Evolutionary conservation across 164 flowering plant species (phyloP).

Genomic region (Vitis riparia): DNA sequence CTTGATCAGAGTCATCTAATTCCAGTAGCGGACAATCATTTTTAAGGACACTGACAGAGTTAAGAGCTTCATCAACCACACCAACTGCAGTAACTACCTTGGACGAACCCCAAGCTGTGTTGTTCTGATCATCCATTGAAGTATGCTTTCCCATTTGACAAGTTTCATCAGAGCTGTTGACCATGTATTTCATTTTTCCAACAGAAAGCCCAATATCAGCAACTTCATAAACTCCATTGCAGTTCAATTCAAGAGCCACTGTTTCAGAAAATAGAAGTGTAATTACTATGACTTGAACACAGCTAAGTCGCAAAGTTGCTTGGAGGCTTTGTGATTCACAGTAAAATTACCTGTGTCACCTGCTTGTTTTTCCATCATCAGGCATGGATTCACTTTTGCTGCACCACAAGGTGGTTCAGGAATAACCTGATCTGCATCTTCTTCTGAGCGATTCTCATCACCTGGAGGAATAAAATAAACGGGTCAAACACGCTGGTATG

Average conservation of each 20-base stretch:
- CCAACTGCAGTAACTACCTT: conserved; percentile 6
- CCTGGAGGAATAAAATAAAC: conserved; percentile 21
- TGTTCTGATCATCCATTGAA: conserved; percentile 11
- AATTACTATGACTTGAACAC: neutral
- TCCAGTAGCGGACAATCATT: conserved; percentile 16
- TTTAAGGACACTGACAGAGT: conserved; percentile 14
- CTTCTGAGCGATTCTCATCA: conserved; percentile 13
- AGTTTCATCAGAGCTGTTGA: conserved; percentile 16
- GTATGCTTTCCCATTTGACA: conserved; percentile 10
- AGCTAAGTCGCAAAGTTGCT: neutral
- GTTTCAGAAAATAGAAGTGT: conserved; percentile 17
- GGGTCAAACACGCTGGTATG: neutral
- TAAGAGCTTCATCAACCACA: conserved; percentile 18
- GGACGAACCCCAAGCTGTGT: conserved; percentile 10
- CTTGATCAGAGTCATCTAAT: conserved; percentile 23
- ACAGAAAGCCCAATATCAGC: conserved; percentile 15
- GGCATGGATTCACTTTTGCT: conserved; percentile 6
- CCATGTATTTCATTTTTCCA: conserved; percentile 8
- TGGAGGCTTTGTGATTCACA: neutral
- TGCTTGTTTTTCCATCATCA: conserved; percentile 6
- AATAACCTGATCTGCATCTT: conserved; percentile 13
- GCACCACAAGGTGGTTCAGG: conserved; percentile 11
- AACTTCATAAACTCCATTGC: conserved; percentile 17
- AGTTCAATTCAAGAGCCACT: conserved; percentile 10
- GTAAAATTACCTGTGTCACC: conserved; percentile 17